phyloP scores from a whole-genome alignment of 1,284 basidiomycete genomes.

The Pseudozyma flocculosa region DNA sequence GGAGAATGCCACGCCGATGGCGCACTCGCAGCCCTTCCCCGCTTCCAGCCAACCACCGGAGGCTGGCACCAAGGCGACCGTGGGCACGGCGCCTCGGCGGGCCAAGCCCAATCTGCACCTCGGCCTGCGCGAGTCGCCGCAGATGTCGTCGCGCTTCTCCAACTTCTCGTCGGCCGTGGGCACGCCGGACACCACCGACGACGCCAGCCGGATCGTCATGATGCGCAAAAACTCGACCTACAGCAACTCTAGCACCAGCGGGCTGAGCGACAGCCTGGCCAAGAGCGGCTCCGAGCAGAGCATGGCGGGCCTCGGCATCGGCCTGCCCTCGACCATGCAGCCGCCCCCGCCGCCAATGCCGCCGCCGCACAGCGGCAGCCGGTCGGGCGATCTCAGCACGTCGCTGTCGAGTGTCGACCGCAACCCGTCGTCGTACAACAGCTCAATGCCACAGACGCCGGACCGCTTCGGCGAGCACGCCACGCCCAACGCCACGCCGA shows the following conservation, averaged over 20 bases:
- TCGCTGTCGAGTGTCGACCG: too few species aligned
- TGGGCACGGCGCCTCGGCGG: conserved; percentile 4
- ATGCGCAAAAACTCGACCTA: conserved; percentile 5
- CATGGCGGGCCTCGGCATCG: conserved; percentile 34
- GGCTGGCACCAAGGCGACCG: neutral
- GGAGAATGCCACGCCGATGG: conserved; percentile 9
- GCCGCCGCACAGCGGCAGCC: too few species aligned
- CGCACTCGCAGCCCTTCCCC: conserved; percentile 15
- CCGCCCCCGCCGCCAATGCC: neutral
- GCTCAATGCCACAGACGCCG: conserved; percentile 22
- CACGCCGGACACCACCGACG: conserved; percentile 26
- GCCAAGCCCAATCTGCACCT: conserved; percentile 25
- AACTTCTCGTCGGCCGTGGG: conserved; percentile 37
- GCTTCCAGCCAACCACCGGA: neutral
- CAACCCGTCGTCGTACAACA: too few species aligned
- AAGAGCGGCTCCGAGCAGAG: neutral
- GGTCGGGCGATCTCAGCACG: too few species aligned
- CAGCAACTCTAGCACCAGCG: neutral
- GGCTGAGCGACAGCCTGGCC: neutral
- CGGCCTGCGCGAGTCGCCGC: conserved; percentile 19
- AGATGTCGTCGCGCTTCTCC: conserved; percentile 38
- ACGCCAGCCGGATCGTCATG: conserved; percentile 9
- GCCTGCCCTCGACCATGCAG: conserved; percentile 16
- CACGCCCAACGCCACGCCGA: conserved; percentile 16
- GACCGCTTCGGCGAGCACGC: conserved; percentile 14